phyloP scores from a whole-genome alignment of 2,329 filamentous ascomycete genomes.

The Aspergillus japonicus region DNA sequence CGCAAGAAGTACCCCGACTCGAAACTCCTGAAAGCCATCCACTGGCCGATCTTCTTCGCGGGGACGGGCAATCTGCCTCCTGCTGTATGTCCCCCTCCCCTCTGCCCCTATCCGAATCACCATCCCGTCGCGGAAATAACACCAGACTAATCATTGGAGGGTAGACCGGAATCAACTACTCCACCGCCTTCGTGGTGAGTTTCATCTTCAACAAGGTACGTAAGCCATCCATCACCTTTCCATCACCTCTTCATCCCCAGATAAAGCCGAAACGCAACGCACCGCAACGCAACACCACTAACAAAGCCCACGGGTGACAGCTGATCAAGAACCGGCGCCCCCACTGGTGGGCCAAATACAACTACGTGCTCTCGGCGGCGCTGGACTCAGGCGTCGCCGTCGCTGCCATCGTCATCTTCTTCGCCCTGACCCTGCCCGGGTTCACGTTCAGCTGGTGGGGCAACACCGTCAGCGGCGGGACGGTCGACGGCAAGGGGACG shows the following conservation, averaged over 20 bases:
- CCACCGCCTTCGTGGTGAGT: conserved; percentile 27
- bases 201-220: conserved; percentile 35
- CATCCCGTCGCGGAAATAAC: not conserved
- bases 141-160: not conserved
- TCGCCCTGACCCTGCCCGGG: conserved; percentile 36
- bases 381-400: conserved; percentile 37
- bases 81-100: conserved; percentile 11
- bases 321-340: conserved; percentile 17
- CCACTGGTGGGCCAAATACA: conserved; percentile 26
- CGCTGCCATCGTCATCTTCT: conserved; percentile 39
- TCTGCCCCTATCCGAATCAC: too few species aligned
- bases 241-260: too few species aligned
- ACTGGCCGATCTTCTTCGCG: conserved; percentile 28
- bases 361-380: conserved; percentile 39
- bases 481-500: conserved; percentile 36
- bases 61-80: conserved; percentile 28
- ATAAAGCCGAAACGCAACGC: too few species aligned
- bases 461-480: conserved; percentile 31
- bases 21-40: conserved; percentile 18
- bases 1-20: conserved; percentile 60
- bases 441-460: conserved; percentile 34
- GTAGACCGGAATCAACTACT: conserved; percentile 26
- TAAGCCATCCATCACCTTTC: too few species aligned
- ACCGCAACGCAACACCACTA: too few species aligned
- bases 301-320: not conserved